Base-by-base conservation (phyloP, 2,329 filamentous ascomycete genomes). In the Rhexocercosporidium sp. region DNA sequence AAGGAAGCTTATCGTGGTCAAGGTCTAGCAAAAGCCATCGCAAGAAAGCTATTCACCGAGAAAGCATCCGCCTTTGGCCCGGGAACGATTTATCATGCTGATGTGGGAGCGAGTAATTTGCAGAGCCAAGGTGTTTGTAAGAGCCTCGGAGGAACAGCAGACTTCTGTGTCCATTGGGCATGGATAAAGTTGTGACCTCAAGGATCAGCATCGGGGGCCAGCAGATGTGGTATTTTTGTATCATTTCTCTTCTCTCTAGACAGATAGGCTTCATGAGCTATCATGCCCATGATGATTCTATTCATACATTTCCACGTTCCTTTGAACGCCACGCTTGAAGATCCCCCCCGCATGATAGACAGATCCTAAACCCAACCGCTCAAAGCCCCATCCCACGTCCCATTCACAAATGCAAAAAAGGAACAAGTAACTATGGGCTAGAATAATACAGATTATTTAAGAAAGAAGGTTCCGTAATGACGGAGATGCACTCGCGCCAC, bases 401-500 rank as follows among this genome's bases (percentile, higher is more conserved):
- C 25, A 37, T 64, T 54, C 62, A 53, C 62, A 56, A 39, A 68
- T 63, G 25, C 62, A 62, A 59, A 4, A 29, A 25, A 56, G 20
- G 37, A 63, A 14, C 12, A 49, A 57, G 25, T 46, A 62, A n/a
- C 53, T 64, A 53, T 65, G 41, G 53, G 46, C 39, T 57, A 18
- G 39, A 51, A 54, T 41, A 59, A 65, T 60, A 54, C 61, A 56
- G n/a, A 49, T 25, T 59, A 41, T 56, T 81, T 79, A 93, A 57
- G 88, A 90, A 63, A 94, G 83, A 59, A 94, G 79, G 74, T 94
- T 94, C 73, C 89, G 87, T 69, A 94, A 78, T 11, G 91, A 93
- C 12, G 92, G 91, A 75, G 89, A 94, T 18, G 91, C 90, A 74
- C 92, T 94, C 3, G 91, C 91, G n/a, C 90, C 90, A 60, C 85